phyloP scores from a whole-genome alignment of 495 filamentous ascomycete species.

The Darksidea phi region DNA sequence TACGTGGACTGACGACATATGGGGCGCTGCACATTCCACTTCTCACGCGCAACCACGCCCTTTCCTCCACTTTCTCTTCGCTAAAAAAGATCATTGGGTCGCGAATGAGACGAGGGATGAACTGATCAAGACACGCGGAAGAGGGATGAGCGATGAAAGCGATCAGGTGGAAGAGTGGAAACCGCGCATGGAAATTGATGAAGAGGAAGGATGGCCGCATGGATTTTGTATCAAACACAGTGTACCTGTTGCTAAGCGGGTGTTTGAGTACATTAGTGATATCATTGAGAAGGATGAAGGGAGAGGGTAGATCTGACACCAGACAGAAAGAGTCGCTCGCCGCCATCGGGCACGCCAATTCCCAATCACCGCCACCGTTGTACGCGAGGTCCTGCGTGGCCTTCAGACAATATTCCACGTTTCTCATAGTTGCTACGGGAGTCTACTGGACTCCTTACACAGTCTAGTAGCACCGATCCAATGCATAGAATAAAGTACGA shows the following conservation, averaged over 20 bases:
- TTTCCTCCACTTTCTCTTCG: constrained; percentile 79
- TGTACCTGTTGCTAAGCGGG: constrained; percentile 53
- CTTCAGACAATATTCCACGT: too few relatives aligned
- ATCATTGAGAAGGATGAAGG: too few relatives aligned
- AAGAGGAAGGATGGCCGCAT: constrained; percentile 69
- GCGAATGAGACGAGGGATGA: constrained; percentile 70
- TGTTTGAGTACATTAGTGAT: constrained; percentile 59
- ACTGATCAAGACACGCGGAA: constrained; percentile 59
- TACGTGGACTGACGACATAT: constrained; percentile 75
- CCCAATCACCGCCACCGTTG: too few relatives aligned
- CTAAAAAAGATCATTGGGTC: constrained; percentile 76
- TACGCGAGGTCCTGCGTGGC: too few relatives aligned
- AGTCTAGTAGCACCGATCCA: too few relatives aligned
- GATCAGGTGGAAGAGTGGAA: constrained; percentile 46
- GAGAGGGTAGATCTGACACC: too few relatives aligned
- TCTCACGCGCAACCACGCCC: constrained; percentile 37
- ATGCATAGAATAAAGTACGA: too few relatives aligned
- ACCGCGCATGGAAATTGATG: constrained; percentile 69
- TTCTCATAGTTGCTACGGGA: too few relatives aligned
- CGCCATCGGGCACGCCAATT: too few relatives aligned
- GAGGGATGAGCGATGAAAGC: constrained; percentile 22
- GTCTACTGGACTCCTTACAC: too few relatives aligned
- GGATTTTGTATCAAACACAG: constrained; percentile 69
- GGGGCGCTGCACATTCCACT: constrained; percentile 56
- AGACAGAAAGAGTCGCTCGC: too few relatives aligned